Evolutionary conservation across 192 early-diverging fungal species (phyloP).

Genomic region (Backusella westeae): DNA sequence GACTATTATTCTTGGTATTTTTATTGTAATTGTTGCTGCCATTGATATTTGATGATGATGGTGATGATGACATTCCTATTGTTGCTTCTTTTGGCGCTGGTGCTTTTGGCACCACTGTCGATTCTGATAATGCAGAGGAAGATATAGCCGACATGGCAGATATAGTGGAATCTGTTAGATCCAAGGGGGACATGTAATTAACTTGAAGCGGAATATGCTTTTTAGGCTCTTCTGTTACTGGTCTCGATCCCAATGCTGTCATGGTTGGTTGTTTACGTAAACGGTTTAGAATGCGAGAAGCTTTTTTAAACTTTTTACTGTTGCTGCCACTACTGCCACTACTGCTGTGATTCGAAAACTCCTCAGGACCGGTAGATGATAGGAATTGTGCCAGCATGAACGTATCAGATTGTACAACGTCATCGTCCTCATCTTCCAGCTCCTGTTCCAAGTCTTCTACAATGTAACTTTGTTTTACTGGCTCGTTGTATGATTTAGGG

Average conservation of each 20-base stretch:
- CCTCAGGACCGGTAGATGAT: constrained; percentile 2
- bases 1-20: neutral
- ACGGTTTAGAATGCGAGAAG: neutral
- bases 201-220: constrained; percentile 1
- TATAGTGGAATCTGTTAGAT: neutral
- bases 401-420: neutral
- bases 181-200: neutral
- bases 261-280: constrained; percentile 9
- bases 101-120: neutral
- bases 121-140: neutral
- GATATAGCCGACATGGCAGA: neutral
- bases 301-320: neutral
- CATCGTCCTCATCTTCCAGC: neutral
- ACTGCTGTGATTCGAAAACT: neutral
- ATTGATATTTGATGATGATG: neutral
- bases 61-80: neutral
- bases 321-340: neutral
- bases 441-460: neutral
- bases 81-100: neutral
- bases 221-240: neutral
- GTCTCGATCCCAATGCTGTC: neutral
- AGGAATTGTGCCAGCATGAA: constrained; percentile 8
- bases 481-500: neutral
- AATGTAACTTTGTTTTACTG: neutral
- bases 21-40: neutral